Conservation (phyloP, 148 eudicot species). For the Nepenthes mirabilis region DNA sequence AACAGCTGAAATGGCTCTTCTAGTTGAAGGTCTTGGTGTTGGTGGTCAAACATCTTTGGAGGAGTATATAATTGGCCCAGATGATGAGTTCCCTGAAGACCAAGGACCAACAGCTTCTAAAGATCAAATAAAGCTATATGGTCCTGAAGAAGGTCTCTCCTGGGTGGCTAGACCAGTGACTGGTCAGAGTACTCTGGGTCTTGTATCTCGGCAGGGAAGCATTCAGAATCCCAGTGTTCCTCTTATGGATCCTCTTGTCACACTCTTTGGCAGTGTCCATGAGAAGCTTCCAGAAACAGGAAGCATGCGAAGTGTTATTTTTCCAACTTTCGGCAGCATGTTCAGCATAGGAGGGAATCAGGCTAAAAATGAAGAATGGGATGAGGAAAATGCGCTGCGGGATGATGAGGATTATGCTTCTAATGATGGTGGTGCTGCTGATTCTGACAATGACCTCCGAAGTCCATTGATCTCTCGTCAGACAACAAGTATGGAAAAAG, state of each 20-base stretch:
- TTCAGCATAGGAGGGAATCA: slow-evolving; percentile 47
- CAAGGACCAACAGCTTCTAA: slow-evolving; percentile 20
- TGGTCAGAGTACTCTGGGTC: slow-evolving; percentile 43
- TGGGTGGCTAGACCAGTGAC: slow-evolving; percentile 53
- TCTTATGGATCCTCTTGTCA: slow-evolving; percentile 46
- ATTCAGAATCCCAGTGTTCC: slow-evolving; percentile 18
- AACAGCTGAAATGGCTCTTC: slow-evolving; percentile 55
- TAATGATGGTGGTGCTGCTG: slow-evolving; percentile 21
- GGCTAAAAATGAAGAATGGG: slow-evolving; percentile 47
- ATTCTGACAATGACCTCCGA: slow-evolving; percentile 28
- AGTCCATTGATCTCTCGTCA: slow-evolving; percentile 48
- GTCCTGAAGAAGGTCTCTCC: slow-evolving; percentile 39
- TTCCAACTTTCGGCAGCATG: slow-evolving; percentile 60
- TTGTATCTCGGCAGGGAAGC: slow-evolving; percentile 50
- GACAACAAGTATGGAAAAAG: slow-evolving; percentile 33
- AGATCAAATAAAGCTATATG: slow-evolving; percentile 38
- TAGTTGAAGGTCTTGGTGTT: slow-evolving; percentile 54
- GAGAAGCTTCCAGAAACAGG: slow-evolving; percentile 52
- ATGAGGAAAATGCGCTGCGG: slow-evolving; percentile 31
- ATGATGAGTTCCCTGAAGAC: slow-evolving; percentile 20
- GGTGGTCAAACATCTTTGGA: slow-evolving; percentile 39
- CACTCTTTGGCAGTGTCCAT: slow-evolving; percentile 48
- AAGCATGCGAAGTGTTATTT: slow-evolving; percentile 48
- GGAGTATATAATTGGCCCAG: slow-evolving; percentile 44
- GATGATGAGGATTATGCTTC: slow-evolving; percentile 33